Percentiles rank a stretch among this genome's conserved stretches.
phyloP scores from a whole-genome alignment of 495 filamentous ascomycete species.

The Rostrohypoxylon terebratum region DNA sequence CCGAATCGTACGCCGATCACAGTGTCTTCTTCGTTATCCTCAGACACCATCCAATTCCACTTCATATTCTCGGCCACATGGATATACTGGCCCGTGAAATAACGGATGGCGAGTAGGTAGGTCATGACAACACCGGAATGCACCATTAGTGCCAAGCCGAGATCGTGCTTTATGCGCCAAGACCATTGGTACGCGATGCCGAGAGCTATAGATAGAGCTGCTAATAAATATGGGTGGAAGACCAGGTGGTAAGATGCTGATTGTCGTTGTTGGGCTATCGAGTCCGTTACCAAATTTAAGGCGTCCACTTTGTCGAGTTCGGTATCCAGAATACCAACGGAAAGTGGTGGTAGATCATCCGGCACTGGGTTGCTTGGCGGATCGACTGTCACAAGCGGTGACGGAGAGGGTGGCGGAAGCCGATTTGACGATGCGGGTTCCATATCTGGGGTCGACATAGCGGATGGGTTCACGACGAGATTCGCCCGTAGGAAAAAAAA shows the following conservation, averaged over 20 bases:
- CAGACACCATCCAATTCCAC: slow-evolving; percentile 54
- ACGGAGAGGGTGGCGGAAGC: slow-evolving; percentile 48
- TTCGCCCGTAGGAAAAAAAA: slow-evolving; percentile 68
- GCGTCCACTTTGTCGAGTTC: slow-evolving; percentile 57
- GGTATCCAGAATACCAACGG: slow-evolving; percentile 50
- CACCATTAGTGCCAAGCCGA: slow-evolving; percentile 52
- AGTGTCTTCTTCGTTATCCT: slow-evolving; percentile 53
- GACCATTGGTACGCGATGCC: slow-evolving; percentile 53
- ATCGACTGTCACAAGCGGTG: slow-evolving; percentile 45
- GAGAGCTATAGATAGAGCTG: slow-evolving; percentile 44
- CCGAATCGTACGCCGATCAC: slow-evolving; percentile 58
- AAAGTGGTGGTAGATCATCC: slow-evolving; percentile 57
- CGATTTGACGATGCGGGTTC: slow-evolving; percentile 50
- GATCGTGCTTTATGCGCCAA: slow-evolving; percentile 46
- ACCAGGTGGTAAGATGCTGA: slow-evolving; percentile 52
- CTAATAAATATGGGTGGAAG: slow-evolving; percentile 56
- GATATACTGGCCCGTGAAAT: slow-evolving; percentile 56
- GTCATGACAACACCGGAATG: slow-evolving; percentile 52
- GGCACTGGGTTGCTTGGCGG: slow-evolving; percentile 38
- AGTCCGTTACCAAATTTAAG: slow-evolving; percentile 58
- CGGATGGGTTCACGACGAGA: slow-evolving; percentile 62
- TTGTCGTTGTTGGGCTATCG: slow-evolving; percentile 61
- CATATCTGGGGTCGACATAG: slow-evolving; percentile 59
- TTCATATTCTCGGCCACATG: slow-evolving; percentile 52
- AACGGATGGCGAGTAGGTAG: slow-evolving; percentile 58